Evolutionary conservation across 2,329 filamentous ascomycete genomes (phyloP), one percentile per base, ranked within the genome.

Genomic region (Alternaria novae-zelandiae): DNA sequence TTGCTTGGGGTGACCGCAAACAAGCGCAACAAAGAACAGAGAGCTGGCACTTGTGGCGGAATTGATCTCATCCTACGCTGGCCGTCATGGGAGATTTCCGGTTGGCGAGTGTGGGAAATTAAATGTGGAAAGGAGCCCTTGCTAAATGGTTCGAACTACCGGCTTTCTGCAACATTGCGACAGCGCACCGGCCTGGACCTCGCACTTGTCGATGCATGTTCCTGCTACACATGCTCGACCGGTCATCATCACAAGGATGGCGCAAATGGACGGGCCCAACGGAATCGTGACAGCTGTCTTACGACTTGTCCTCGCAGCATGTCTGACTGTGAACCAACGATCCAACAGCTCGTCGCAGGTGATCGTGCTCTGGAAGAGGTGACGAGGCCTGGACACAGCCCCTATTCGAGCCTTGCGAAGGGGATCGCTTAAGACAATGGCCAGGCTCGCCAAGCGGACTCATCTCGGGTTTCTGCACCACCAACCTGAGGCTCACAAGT

Each of bases 41-140:
- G 63, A 54, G 23, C 45, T 69, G 58, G 66, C 65, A 70, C 67
- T 61, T 65, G 70, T 65, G 67, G 60, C 54, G 64, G 55, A 68
- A 65, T 74, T 70, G 70, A 70, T 63, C 55, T 73, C 71, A 72
- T 71, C 56, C 69, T 67, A 66, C 62, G 55, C 54, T 56, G 57
- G 61, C 59, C 54, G 59, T 59, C 59, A 45, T 45, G 65, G 61
- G 56, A 57, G 62, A 54, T 54, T 63, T 70, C 59, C 58, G 63
- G 69, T 72, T 74, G 74, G 71, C 57, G 64, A 59, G 43, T 30
- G 46, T 13, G 63, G 70, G 73, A 77, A 70, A 77, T 77, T 73
- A 71, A 64, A 66, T 70, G 70, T 75, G 73, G 74, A 62, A 61
- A 64, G 30, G 57, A 60, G 60, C 49, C 26, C 41, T 30, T 59